Conservation (phyloP, 2,329 filamentous ascomycete species). For the Fonsecaea pugnacius region DNA sequence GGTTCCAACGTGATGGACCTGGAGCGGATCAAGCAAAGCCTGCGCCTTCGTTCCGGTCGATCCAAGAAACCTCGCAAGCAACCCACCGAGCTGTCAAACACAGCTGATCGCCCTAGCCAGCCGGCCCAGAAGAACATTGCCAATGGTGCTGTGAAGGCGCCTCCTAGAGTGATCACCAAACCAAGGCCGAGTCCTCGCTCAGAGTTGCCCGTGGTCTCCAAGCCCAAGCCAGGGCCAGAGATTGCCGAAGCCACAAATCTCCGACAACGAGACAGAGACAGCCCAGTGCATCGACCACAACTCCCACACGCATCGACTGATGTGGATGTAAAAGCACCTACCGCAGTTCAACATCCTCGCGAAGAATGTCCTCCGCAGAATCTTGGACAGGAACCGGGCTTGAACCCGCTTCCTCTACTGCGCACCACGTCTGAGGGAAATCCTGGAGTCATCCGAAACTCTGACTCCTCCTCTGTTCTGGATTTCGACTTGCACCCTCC, state of each 20-base stretch:
- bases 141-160: not conserved
- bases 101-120: not conserved
- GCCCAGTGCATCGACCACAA: constrained; percentile 11
- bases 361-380: constrained; percentile 17
- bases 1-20: constrained; percentile 32
- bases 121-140: constrained; percentile 6
- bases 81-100: not conserved
- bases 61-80: constrained; percentile 32
- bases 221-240: not conserved
- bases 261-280: not conserved
- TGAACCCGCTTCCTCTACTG: constrained; percentile 5
- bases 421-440: constrained; percentile 23
- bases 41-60: constrained; percentile 36
- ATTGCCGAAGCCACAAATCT: not conserved
- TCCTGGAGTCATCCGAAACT: not conserved
- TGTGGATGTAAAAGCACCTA: not conserved
- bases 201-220: not conserved
- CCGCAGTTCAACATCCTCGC: constrained; percentile 12
- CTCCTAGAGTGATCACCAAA: constrained; percentile 4
- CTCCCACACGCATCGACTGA: constrained; percentile 17
- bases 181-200: not conserved
- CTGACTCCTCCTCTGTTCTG: constrained; percentile 28
- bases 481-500: constrained; percentile 49
- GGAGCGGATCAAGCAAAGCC: constrained; percentile 37
- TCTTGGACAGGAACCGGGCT: not conserved